Percentiles rank a stretch among this genome's conserved stretches.
Evolutionary conservation across 2,329 filamentous ascomycete genomes (phyloP).

Genomic region (Sporothrix luriei): DNA sequence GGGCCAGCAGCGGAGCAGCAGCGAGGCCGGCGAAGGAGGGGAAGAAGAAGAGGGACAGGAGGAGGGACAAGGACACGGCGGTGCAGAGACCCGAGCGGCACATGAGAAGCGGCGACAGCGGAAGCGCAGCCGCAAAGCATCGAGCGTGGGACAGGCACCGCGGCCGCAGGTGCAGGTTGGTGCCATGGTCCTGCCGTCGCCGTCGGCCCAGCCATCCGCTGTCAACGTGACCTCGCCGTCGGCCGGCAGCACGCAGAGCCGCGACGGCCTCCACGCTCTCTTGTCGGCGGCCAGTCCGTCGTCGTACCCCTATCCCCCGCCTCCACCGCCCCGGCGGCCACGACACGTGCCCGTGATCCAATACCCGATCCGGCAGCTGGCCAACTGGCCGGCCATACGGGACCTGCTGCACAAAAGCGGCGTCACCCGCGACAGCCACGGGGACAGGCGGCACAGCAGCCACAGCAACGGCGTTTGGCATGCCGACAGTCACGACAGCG

Average conservation of each 20-base stretch:
- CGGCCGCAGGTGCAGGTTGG: background rate
- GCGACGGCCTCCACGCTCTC: conserved; percentile 37
- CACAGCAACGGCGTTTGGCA: background rate
- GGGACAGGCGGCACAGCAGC: too few relatives aligned
- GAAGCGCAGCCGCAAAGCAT: background rate
- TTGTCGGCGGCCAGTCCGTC: conserved; percentile 30
- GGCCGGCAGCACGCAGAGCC: conserved; percentile 22
- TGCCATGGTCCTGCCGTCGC: conserved; percentile 14
- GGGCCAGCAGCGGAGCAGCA: background rate
- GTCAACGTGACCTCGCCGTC: conserved; percentile 26
- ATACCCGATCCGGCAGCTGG: conserved; percentile 36
- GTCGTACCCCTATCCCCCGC: conserved; percentile 19
- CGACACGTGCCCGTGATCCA: conserved; percentile 35
- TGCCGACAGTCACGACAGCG: background rate
- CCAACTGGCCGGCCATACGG: conserved; percentile 35
- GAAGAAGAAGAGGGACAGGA: background rate
- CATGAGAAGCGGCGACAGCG: background rate
- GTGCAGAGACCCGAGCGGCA: background rate
- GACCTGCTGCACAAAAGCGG: conserved; percentile 25
- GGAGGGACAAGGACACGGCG: background rate
- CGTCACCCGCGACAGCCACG: background rate
- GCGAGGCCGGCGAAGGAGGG: background rate
- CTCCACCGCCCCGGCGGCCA: conserved; percentile 1
- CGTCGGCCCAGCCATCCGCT: conserved; percentile 1
- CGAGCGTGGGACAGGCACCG: background rate